A percentile compares a stretch with the other conserved stretches of the same genome.
Evolutionary conservation across 106 monocot genomes (phyloP).

Genomic region (Dioscorea alata): DNA sequence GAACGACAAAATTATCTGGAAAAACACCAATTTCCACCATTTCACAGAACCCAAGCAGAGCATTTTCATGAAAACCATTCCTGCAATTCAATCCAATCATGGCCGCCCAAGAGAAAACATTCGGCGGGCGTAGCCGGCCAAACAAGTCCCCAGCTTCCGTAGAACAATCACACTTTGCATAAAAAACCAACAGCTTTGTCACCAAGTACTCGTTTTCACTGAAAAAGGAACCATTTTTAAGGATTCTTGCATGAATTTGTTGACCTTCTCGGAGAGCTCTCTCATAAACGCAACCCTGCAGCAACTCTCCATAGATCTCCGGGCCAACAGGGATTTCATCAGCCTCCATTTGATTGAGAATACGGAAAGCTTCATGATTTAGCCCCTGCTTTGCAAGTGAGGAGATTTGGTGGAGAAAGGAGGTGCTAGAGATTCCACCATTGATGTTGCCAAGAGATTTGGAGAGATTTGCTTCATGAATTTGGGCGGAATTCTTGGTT

Average conservation of each 20-base stretch:
- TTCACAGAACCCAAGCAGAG: slow-evolving; percentile 22
- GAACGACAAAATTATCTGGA: slow-evolving; percentile 43
- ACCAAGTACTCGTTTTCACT: slow-evolving; percentile 34
- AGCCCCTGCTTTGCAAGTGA: slow-evolving; percentile 34
- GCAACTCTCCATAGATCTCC: slow-evolving; percentile 37
- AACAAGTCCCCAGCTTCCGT: slow-evolving; percentile 23
- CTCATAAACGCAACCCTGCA: slow-evolving; percentile 35
- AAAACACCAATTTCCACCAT: slow-evolving; percentile 28
- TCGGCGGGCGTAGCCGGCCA: slow-evolving; percentile 16
- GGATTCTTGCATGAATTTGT: slow-evolving; percentile 36
- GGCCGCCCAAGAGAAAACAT: slow-evolving; percentile 53
- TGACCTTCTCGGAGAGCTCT: slow-evolving; percentile 32
- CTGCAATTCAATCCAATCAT: slow-evolving; percentile 35
- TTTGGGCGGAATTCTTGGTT: slow-evolving; percentile 2
- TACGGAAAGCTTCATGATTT: slow-evolving; percentile 22
- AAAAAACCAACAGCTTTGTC: slow-evolving; percentile 44
- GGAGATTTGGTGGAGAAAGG: slow-evolving; percentile 28
- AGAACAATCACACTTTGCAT: slow-evolving; percentile 31
- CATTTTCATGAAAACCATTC: slow-evolving; percentile 18
- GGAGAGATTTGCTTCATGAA: background rate
- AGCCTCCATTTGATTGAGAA: slow-evolving; percentile 26
- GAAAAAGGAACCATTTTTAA: slow-evolving; percentile 38
- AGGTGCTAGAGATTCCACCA: slow-evolving; percentile 3
- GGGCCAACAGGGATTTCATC: slow-evolving; percentile 22
- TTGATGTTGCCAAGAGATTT: background rate